These are phyloP conservation scores for Talaromyces sp. DNA, from an alignment of 2,329 filamentous ascomycete genomes.

Conservation along the genomic window DNA sequence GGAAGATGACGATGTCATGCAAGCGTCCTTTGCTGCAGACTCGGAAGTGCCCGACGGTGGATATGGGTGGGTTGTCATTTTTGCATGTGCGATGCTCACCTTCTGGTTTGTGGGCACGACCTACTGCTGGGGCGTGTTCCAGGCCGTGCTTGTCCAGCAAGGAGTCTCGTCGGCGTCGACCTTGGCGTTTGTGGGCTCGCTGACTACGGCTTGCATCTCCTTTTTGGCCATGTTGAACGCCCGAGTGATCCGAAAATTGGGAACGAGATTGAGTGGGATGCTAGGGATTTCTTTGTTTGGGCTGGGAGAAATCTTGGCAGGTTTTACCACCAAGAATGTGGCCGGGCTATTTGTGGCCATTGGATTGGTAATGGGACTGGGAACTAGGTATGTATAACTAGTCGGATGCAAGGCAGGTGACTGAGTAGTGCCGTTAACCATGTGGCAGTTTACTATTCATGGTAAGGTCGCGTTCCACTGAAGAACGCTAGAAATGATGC, in stretches of 20 bases:
- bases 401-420: not conserved
- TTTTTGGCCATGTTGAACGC: constrained; percentile 51
- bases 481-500: not conserved
- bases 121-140: constrained; percentile 59
- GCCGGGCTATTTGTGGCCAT: constrained; percentile 46
- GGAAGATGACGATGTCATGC: constrained; percentile 32
- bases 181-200: constrained; percentile 56
- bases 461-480: constrained; percentile 32
- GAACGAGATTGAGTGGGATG: constrained; percentile 44
- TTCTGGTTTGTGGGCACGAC: constrained; percentile 56
- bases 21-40: constrained; percentile 44
- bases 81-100: constrained; percentile 46
- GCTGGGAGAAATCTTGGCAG: constrained; percentile 44
- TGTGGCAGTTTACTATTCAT: constrained; percentile 34
- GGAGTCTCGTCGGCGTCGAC: constrained; percentile 47
- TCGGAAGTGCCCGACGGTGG: constrained; percentile 51
- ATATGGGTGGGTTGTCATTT: constrained; percentile 59
- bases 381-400: constrained; percentile 30
- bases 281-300: constrained; percentile 51
- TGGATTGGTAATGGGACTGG: constrained; percentile 47
- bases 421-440: not conserved
- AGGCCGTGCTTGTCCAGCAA: constrained; percentile 51
- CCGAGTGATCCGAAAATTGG: constrained; percentile 48
- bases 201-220: constrained; percentile 49
- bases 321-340: constrained; percentile 44